phyloP scores from a whole-genome alignment of 169 alveolate genomes.

The Plasmodium yoelii region DNA sequence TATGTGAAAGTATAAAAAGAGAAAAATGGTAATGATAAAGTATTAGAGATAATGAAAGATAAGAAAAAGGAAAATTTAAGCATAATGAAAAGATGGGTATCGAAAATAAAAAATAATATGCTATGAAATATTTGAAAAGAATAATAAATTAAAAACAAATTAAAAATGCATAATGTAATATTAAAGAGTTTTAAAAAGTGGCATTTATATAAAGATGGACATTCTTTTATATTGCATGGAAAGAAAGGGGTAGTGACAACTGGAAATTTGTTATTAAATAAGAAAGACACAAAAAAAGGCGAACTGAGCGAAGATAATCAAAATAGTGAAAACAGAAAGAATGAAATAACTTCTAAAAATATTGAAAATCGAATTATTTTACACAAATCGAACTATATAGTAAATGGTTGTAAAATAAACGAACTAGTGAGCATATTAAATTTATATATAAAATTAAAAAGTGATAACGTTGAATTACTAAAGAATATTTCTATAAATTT shows the following conservation, averaged over 20 bases:
- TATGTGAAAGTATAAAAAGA: background rate
- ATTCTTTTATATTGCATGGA: too few relatives aligned
- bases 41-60: slow-evolving; percentile 1
- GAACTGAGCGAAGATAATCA: too few relatives aligned
- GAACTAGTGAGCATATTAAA: slow-evolving; percentile 50
- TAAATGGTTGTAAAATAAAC: slow-evolving; percentile 43
- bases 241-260: too few relatives aligned
- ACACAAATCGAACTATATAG: slow-evolving; percentile 21
- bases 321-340: slow-evolving; percentile 5
- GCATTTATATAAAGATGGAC: too few relatives aligned
- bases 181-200: background rate
- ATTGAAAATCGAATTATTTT: slow-evolving; percentile 16
- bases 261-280: too few relatives aligned
- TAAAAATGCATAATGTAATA: slow-evolving; percentile 8
- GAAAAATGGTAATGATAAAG: background rate
- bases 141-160: slow-evolving; percentile 2
- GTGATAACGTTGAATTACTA: slow-evolving; percentile 53
- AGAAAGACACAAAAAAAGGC: too few relatives aligned
- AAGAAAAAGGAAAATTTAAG: slow-evolving; percentile 13
- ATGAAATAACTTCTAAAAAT: too few relatives aligned
- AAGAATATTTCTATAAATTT: slow-evolving; percentile 48
- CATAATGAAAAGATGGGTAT: background rate
- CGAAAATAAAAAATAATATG: slow-evolving; percentile 4
- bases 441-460: slow-evolving; percentile 53
- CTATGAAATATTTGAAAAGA: too few relatives aligned